These are phyloP conservation scores for Fusarium sp. DNA, from an alignment of 2,329 filamentous ascomycete genomes.

Conservation along the genomic window DNA sequence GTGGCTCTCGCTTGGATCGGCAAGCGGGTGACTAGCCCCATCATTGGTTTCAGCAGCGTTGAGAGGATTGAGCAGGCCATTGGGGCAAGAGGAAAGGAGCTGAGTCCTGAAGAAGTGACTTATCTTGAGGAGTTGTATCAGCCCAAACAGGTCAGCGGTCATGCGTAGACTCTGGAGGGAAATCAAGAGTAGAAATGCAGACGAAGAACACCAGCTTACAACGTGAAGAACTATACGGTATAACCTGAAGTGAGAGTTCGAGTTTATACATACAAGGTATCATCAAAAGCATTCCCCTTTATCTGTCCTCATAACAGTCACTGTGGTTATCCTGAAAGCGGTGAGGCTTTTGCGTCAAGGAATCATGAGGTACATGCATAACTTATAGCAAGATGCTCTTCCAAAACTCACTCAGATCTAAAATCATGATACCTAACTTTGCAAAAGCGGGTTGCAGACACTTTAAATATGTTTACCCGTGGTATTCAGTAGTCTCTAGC, in stretches of 20 bases:
- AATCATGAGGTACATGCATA: not conserved
- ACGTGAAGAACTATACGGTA: not conserved
- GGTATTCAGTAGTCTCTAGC: not conserved
- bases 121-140: slow-evolving; percentile 35
- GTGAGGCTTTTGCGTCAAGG: not conserved
- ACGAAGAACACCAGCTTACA: not conserved
- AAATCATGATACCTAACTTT: no score
- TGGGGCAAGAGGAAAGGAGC: slow-evolving; percentile 12
- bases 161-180: not conserved
- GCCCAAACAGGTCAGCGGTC: slow-evolving; percentile 21
- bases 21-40: slow-evolving; percentile 22
- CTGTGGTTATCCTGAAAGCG: not conserved
- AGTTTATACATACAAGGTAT: not conserved
- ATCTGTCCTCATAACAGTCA: not conserved
- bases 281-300: not conserved
- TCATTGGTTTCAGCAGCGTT: slow-evolving; percentile 32
- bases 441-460: not conserved
- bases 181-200: not conserved
- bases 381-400: not conserved
- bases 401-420: not conserved
- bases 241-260: not conserved
- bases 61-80: slow-evolving; percentile 35
- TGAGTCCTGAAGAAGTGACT: slow-evolving; percentile 12
- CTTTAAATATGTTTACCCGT: not conserved
- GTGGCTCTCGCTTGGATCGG: slow-evolving; percentile 33